phyloP scores from a whole-genome alignment of 148 eudicot species.

The Camellia japonica region DNA sequence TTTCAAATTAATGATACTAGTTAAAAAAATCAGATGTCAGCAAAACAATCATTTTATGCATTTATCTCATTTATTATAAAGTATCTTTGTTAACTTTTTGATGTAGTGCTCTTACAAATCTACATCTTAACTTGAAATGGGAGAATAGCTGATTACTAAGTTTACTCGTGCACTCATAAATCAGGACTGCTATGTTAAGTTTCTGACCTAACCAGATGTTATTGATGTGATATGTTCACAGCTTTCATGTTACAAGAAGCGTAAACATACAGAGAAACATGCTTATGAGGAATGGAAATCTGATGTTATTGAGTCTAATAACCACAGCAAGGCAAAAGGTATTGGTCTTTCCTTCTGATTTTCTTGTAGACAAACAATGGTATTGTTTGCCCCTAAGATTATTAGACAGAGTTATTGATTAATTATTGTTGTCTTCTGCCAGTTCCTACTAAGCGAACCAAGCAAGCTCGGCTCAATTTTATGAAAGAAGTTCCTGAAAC shows the following conservation, averaged over 20 bases:
- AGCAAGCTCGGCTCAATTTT: conserved; percentile 64
- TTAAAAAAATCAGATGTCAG: no score
- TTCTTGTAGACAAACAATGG: neutral
- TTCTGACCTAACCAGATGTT: neutral
- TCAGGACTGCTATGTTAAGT: neutral
- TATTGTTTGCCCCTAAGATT: neutral
- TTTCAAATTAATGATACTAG: no score
- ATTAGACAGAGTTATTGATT: neutral
- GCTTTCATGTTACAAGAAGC: conserved; percentile 74
- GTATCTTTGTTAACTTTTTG: no score
- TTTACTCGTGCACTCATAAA: no score
- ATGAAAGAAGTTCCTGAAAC: conserved; percentile 32
- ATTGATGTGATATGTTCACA: conserved; percentile 26
- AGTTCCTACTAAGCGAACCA: conserved; percentile 49
- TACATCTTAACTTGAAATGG: no score
- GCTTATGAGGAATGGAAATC: conserved; percentile 89
- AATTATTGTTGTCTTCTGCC: conserved; percentile 12
- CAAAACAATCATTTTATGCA: no score
- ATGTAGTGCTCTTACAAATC: no score
- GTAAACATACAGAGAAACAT: conserved; percentile 53
- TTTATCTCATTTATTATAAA: no score
- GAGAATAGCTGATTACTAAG: no score
- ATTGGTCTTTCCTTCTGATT: conserved; percentile 14
- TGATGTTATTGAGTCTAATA: conserved; percentile 55
- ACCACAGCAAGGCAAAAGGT: conserved; percentile 39